A percentile compares a stretch with the other conserved stretches of the same genome.
phyloP scores from a whole-genome alignment of 495 filamentous ascomycete genomes.

The Cenococcum geophilum region DNA sequence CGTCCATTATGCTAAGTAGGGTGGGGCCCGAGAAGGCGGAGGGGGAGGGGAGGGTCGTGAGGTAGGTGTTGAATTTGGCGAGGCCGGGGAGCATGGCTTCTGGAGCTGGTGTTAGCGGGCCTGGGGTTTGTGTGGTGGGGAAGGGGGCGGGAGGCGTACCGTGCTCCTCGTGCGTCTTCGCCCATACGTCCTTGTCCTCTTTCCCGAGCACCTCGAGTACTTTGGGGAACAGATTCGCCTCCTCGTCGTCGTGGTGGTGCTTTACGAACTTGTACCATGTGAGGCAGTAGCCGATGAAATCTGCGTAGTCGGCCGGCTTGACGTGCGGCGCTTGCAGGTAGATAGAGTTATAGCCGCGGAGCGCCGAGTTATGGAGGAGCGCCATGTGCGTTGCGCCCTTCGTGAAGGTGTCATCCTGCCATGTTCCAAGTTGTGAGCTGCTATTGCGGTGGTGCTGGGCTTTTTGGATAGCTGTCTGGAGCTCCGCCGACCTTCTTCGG shows the following conservation, averaged over 20 bases:
- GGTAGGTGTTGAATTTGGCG: constrained; percentile 45
- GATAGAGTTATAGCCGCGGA: constrained; percentile 56
- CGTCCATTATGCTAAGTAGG: constrained; percentile 45
- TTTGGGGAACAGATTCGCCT: constrained; percentile 47
- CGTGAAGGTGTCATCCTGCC: constrained; percentile 26
- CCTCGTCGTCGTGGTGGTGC: constrained; percentile 52
- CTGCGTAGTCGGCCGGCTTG: constrained; percentile 33
- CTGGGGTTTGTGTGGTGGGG: no score
- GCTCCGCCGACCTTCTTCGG: constrained; percentile 17
- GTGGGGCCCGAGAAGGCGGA: constrained; percentile 41
- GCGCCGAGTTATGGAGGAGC: constrained; percentile 52
- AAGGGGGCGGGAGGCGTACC: constrained; percentile 29
- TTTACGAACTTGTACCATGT: constrained; percentile 50
- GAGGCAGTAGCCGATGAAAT: constrained; percentile 49
- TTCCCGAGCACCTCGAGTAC: constrained; percentile 43
- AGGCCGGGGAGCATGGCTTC: constrained; percentile 48
- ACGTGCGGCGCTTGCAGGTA: constrained; percentile 43
- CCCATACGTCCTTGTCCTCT: constrained; percentile 42
- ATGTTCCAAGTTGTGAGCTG: neutral
- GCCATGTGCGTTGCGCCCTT: constrained; percentile 52
- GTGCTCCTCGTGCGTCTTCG: constrained; percentile 45
- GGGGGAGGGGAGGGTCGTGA: constrained; percentile 32
- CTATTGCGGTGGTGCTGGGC: neutral
- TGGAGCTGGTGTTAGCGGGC: constrained; percentile 18
- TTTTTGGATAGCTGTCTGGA: neutral